These are phyloP conservation scores for Tetrahymena borealis DNA, from an alignment of 73 alveolate genomes.

Conservation along the genomic window DNA sequence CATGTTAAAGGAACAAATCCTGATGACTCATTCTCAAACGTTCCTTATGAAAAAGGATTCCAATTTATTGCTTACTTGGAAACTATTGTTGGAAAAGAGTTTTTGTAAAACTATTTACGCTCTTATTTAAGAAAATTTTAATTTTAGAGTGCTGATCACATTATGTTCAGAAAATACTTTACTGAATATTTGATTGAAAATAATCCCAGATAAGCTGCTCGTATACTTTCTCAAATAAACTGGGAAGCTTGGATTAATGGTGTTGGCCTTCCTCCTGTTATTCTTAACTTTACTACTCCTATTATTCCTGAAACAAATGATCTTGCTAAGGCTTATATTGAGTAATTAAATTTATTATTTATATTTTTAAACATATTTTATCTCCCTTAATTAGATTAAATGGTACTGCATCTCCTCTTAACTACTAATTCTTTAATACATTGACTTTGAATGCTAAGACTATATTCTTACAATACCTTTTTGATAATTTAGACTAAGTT, in stretches of 20 bases:
- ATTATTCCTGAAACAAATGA: constrained; percentile 29
- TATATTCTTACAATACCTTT: constrained; percentile 35
- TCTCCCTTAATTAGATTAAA: not conserved
- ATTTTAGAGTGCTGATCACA: constrained; percentile 38
- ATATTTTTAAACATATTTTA: not conserved
- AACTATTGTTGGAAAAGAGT: constrained; percentile 29
- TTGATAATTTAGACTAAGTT: not conserved
- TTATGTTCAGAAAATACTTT: constrained; percentile 48
- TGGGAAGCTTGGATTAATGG: constrained; percentile 66
- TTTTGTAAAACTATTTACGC: constrained; percentile 46
- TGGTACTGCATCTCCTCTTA: constrained; percentile 15
- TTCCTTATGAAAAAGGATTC: constrained; percentile 87
- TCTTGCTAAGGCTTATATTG: constrained; percentile 42
- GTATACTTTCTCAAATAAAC: constrained; percentile 36
- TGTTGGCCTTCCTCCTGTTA: constrained; percentile 69
- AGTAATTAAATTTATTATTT: not conserved
- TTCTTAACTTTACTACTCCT: constrained; percentile 57
- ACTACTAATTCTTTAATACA: constrained; percentile 2
- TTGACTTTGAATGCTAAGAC: constrained; percentile 20
- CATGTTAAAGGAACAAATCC: constrained; percentile 56
- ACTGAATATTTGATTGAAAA: constrained; percentile 33
- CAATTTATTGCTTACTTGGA: constrained; percentile 61
- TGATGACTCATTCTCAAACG: constrained; percentile 53
- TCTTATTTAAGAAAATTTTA: constrained; percentile 52
- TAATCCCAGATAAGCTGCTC: constrained; percentile 16